Conservation (phyloP, 768 basidiomycete genomes). For the Mycena leptocephala region DNA sequence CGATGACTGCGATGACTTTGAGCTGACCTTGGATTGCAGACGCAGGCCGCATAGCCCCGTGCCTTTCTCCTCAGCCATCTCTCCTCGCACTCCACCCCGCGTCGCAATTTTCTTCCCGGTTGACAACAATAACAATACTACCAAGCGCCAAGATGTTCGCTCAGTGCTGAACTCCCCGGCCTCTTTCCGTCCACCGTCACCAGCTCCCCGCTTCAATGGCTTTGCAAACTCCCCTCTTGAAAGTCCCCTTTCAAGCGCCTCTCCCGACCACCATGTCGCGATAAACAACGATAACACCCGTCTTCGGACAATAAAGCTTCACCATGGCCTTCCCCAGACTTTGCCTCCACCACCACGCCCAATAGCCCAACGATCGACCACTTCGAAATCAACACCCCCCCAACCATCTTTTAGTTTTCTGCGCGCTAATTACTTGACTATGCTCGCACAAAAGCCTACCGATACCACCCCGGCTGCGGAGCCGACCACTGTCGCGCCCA, state of each 20-base stretch:
- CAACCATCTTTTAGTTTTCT: conserved; percentile 49
- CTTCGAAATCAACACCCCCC: conserved; percentile 41
- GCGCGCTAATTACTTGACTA: conserved; percentile 64
- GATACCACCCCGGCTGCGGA: conserved; percentile 32
- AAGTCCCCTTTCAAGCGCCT: conserved; percentile 48
- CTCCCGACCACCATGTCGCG: conserved; percentile 56
- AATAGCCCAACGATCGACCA: conserved; percentile 53
- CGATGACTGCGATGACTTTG: conserved; percentile 22
- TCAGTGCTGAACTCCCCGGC: conserved; percentile 24
- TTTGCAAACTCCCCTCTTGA: conserved; percentile 54
- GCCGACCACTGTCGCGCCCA: conserved; percentile 2
- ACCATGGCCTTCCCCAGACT: conserved; percentile 68
- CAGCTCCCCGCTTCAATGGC: conserved; percentile 36
- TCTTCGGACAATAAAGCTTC: conserved; percentile 40
- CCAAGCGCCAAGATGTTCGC: conserved; percentile 31
- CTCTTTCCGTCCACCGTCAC: conserved; percentile 34
- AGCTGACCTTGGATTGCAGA: conserved; percentile 34
- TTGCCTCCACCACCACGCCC: conserved; percentile 65
- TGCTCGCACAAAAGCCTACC: conserved; percentile 56
- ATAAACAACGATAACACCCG: conserved; percentile 50
- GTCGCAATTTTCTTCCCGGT: conserved; percentile 35
- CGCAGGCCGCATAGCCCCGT: conserved; percentile 28
- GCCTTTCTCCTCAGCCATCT: conserved; percentile 29
- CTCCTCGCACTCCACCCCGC: not conserved
- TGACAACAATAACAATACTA: conserved; percentile 1